These are phyloP conservation scores for Gnomoniopsis smithogilvyi DNA, from an alignment of 2,329 filamentous ascomycete genomes.

Conservation along the genomic window DNA sequence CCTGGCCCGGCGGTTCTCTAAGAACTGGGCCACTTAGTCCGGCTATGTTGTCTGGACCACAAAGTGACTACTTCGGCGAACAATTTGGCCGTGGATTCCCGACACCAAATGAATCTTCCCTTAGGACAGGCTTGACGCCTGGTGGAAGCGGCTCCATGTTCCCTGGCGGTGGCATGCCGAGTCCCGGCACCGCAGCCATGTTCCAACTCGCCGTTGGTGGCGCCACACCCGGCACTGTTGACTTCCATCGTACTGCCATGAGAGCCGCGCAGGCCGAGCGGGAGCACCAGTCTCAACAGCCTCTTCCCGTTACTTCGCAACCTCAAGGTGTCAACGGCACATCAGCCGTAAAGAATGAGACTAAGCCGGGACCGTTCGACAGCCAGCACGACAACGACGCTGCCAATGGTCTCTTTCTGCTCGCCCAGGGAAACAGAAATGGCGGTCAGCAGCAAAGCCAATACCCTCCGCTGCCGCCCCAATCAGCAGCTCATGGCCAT, in stretches of 20 bases:
- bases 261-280: conserved; percentile 69
- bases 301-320: conserved; percentile 44
- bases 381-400: conserved; percentile 86
- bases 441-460: conserved; percentile 48
- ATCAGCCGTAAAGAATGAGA: conserved; percentile 41
- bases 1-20: conserved; percentile 80
- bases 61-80: conserved; percentile 84
- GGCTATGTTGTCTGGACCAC: conserved; percentile 89
- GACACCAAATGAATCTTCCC: conserved; percentile 93
- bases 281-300: conserved; percentile 39
- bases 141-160: conserved; percentile 98
- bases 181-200: conserved; percentile 79
- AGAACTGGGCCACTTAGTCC: conserved; percentile 92
- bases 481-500: conserved; percentile 48
- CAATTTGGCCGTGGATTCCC: conserved; percentile 79
- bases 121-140: conserved; percentile 87
- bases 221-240: conserved; percentile 84
- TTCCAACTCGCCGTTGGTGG: conserved; percentile 77
- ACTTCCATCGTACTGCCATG: conserved; percentile 92
- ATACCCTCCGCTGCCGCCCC: conserved; percentile 39
- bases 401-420: conserved; percentile 88
- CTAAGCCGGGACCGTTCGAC: conserved; percentile 67
- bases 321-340: conserved; percentile 48
- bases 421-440: conserved; percentile 66
- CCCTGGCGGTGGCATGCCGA: conserved; percentile 64